phyloP scores from a whole-genome alignment of 257 asterid species.

The Solanum dulcamara region DNA sequence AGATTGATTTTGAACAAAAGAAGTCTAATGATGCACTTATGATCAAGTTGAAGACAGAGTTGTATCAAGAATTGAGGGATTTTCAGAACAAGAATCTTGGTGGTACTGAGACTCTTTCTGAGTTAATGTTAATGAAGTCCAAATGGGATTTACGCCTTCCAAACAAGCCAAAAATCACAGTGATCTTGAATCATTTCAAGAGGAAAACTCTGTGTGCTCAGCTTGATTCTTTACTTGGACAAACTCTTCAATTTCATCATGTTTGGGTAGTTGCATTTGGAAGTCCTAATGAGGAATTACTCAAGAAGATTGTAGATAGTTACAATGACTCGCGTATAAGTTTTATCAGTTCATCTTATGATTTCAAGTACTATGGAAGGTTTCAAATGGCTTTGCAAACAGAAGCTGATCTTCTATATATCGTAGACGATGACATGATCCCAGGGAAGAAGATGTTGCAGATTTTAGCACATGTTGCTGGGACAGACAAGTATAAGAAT shows the following conservation, averaged over 20 bases:
- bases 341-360: slow-evolving; percentile 66
- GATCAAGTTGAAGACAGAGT: slow-evolving; percentile 72
- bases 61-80: slow-evolving; percentile 43
- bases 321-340: slow-evolving; percentile 69
- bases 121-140: slow-evolving; percentile 64
- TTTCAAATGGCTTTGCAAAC: slow-evolving; percentile 92
- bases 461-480: slow-evolving; percentile 73
- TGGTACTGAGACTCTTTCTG: slow-evolving; percentile 47
- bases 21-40: slow-evolving; percentile 54
- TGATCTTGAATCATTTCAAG: slow-evolving; percentile 81
- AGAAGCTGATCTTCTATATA: slow-evolving; percentile 69
- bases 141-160: slow-evolving; percentile 45
- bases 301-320: slow-evolving; percentile 51
- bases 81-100: slow-evolving; percentile 42
- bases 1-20: slow-evolving; percentile 71
- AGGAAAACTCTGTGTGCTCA: slow-evolving; percentile 80
- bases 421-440: slow-evolving; percentile 89
- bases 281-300: slow-evolving; percentile 60
- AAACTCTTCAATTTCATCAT: slow-evolving; percentile 73
- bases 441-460: slow-evolving; percentile 80
- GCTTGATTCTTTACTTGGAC: slow-evolving; percentile 67
- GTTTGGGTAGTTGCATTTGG: slow-evolving; percentile 92
- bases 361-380: slow-evolving; percentile 88
- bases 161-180: slow-evolving; percentile 46
- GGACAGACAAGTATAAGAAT: slow-evolving; percentile 78